Percentiles rank a stretch among this genome's conserved stretches.
Evolutionary conservation across 2,329 filamentous ascomycete species (phyloP).

Genomic region (Phoma sp.): DNA sequence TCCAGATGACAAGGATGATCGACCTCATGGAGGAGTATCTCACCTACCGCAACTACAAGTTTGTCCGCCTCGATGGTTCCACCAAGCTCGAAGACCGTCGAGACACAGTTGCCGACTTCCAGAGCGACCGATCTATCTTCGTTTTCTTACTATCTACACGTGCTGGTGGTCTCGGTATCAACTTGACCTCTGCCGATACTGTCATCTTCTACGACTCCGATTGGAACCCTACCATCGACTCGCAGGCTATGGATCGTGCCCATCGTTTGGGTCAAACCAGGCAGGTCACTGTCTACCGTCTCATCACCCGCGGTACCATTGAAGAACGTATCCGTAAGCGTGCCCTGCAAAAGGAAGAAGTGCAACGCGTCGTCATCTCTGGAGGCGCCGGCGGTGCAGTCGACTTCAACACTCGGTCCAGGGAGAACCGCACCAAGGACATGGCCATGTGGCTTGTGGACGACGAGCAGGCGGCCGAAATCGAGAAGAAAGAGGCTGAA

Average conservation of each 20-base stretch:
- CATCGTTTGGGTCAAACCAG: conserved; percentile 95
- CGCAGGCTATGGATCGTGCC: conserved; percentile 97
- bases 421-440: conserved; percentile 94
- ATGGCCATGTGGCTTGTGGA: conserved; percentile 99
- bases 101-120: conserved; percentile 96
- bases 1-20: conserved; percentile 99
- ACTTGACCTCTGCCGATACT: conserved; percentile 93
- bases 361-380: conserved; percentile 94
- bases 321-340: conserved; percentile 98
- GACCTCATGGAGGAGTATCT: conserved; percentile 99
- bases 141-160: conserved; percentile 96
- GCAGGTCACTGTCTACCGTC: conserved; percentile 95
- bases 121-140: conserved; percentile 92
- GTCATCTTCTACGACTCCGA: conserved; percentile 99
- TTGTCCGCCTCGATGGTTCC: conserved; percentile 93
- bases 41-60: conserved; percentile 99
- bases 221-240: conserved; percentile 99
- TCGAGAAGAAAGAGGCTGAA: conserved; percentile 92
- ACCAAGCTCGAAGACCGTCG: conserved; percentile 97
- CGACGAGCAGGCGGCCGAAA: conserved; percentile 92
- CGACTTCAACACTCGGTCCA: conserved; percentile 91
- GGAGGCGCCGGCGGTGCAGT: conserved; percentile 84
- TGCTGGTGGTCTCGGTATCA: conserved; percentile 97
- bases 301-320: conserved; percentile 96
- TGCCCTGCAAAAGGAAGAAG: conserved; percentile 96